Percentiles rank a stretch among this genome's conserved stretches.
Conservation (phyloP, 78 protist species). For the Pigoraptor vietnamica region DNA sequence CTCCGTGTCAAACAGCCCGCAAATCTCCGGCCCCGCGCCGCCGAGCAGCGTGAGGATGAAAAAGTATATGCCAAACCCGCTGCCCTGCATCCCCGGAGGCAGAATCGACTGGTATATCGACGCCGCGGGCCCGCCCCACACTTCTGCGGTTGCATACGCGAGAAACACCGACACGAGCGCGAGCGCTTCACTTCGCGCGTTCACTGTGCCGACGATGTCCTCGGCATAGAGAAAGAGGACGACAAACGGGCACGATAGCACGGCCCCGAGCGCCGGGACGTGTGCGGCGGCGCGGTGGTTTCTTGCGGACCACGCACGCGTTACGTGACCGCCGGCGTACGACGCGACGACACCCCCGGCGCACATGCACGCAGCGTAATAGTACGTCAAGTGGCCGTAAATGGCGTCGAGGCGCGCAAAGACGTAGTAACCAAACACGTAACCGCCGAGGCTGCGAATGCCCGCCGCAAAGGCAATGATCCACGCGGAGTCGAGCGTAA, state of each 20-base stretch:
- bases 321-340: neutral
- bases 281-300: neutral
- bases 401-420: neutral
- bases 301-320: neutral
- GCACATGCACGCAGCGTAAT: neutral
- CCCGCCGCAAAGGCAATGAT: neutral
- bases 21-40: neutral
- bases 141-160: neutral
- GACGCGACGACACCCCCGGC: neutral
- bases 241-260: neutral
- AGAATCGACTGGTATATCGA: neutral
- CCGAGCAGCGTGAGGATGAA: neutral
- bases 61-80: neutral
- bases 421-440: neutral
- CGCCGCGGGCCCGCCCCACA: conserved; percentile 3
- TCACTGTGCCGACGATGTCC: neutral
- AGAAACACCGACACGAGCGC: neutral
- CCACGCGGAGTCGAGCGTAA: neutral
- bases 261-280: neutral
- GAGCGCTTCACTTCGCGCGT: neutral
- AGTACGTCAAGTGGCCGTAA: neutral
- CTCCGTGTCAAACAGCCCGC: neutral
- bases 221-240: neutral
- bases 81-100: neutral
- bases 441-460: neutral